These are phyloP conservation scores for Castanea mollissima DNA, from an alignment of 306 rosid species.

Conservation along the genomic window DNA sequence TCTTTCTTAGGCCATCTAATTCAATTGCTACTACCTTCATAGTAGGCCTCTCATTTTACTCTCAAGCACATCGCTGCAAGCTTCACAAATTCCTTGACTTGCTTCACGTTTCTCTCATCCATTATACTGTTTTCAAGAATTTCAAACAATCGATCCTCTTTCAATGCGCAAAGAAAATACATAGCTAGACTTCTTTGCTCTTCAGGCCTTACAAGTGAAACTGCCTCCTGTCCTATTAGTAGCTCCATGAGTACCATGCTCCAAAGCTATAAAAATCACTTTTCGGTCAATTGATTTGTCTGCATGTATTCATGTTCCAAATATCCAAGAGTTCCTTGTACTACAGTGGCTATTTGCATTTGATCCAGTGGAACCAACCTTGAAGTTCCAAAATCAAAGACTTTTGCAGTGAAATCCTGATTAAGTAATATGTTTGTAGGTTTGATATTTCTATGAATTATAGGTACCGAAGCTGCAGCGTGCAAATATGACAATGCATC, in stretches of 20 bases:
- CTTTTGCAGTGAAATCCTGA: not conserved
- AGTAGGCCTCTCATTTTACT: too few relatives aligned
- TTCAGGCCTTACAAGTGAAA: slow-evolving; percentile 14
- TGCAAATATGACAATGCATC: too few relatives aligned
- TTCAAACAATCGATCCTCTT: slow-evolving; percentile 2
- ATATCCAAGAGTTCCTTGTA: slow-evolving; percentile 32
- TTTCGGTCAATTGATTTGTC: not conserved
- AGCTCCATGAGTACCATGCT: slow-evolving; percentile 11
- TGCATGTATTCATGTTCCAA: slow-evolving; percentile 30
- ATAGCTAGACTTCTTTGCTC: slow-evolving; percentile 19
- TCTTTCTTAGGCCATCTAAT: slow-evolving; percentile 19
- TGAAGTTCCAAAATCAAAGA: slow-evolving; percentile 32
- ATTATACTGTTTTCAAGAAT: slow-evolving; percentile 7
- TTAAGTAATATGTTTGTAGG: too few relatives aligned
- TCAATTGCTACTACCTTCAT: slow-evolving; percentile 35
- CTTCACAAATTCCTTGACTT: slow-evolving; percentile 9
- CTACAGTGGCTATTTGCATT: slow-evolving; percentile 22
- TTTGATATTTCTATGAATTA: too few relatives aligned
- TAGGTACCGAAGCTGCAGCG: too few relatives aligned
- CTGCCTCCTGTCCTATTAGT: slow-evolving; percentile 22
- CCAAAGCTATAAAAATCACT: too few relatives aligned
- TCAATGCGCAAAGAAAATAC: slow-evolving; percentile 22
- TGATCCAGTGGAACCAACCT: slow-evolving; percentile 28
- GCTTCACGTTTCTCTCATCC: slow-evolving; percentile 3
- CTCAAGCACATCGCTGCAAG: too few relatives aligned